phyloP scores from a whole-genome alignment of 768 basidiomycete species.

The Lepiota subincarnata region DNA sequence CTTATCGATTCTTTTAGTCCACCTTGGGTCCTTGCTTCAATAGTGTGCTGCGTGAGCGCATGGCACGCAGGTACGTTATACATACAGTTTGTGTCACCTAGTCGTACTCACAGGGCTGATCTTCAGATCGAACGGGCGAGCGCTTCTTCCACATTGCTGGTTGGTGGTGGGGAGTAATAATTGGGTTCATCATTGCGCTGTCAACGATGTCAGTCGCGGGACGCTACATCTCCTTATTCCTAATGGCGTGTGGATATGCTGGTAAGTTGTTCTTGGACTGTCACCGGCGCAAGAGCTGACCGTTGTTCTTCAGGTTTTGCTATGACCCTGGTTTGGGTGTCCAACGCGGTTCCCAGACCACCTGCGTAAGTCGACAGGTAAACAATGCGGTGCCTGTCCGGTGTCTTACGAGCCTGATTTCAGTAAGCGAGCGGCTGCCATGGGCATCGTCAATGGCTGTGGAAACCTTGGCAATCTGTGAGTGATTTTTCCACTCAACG shows the following conservation, averaged over 20 bases:
- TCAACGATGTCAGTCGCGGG: conserved; percentile 43
- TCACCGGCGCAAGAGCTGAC: neutral
- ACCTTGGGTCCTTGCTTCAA: conserved; percentile 52
- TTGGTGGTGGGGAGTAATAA: conserved; percentile 53
- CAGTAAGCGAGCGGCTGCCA: conserved; percentile 46
- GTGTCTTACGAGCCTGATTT: neutral
- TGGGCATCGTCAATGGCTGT: conserved; percentile 53
- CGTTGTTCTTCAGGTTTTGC: conserved; percentile 28
- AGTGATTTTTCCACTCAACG: conserved; percentile 15
- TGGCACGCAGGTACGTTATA: conserved; percentile 39
- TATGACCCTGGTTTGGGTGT: conserved; percentile 53
- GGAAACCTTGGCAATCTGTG: conserved; percentile 54
- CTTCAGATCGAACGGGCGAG: conserved; percentile 48
- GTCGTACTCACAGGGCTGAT: neutral
- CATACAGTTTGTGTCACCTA: neutral
- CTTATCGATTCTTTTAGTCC: conserved; percentile 32
- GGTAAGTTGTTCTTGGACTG: neutral
- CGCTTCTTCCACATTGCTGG: conserved; percentile 52
- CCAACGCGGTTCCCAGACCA: conserved; percentile 54
- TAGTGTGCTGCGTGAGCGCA: conserved; percentile 43
- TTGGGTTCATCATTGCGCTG: conserved; percentile 55
- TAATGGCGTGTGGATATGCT: conserved; percentile 47
- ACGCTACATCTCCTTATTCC: conserved; percentile 55
- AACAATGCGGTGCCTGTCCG: neutral
- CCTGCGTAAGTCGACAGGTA: conserved; percentile 22